Evolutionary conservation across 345 rosid genomes (phyloP).

Genomic region (Sisymbrium altissimum): DNA sequence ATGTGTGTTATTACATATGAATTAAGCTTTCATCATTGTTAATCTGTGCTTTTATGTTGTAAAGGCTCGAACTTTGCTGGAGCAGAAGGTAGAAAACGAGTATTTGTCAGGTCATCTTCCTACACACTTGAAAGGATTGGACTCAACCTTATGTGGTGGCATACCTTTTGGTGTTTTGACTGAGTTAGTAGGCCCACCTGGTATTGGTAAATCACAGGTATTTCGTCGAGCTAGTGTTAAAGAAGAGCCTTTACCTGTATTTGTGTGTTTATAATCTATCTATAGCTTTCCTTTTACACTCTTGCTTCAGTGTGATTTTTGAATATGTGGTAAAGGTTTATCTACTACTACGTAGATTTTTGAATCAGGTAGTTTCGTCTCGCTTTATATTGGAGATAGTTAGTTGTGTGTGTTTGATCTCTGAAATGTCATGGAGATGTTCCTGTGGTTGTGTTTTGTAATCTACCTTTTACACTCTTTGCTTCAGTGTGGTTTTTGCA

Average conservation of each 20-base stretch:
- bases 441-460: background rate
- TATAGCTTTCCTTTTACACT: background rate
- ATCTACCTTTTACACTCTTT: background rate
- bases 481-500: background rate
- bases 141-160: slow-evolving; percentile 70
- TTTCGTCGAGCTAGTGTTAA: background rate
- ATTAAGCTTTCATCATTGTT: background rate
- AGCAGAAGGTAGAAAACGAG: slow-evolving; percentile 45
- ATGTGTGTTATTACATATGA: background rate
- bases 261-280: background rate
- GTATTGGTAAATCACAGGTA: slow-evolving; percentile 86
- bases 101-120: slow-evolving; percentile 65
- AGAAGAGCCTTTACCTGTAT: background rate
- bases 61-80: slow-evolving; percentile 54
- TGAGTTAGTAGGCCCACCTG: slow-evolving; percentile 83
- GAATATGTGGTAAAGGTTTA: background rate
- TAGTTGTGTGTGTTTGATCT: too few relatives aligned
- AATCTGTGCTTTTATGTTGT: background rate
- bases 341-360: background rate
- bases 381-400: too few relatives aligned
- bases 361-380: too few relatives aligned
- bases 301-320: background rate
- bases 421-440: too few relatives aligned
- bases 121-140: slow-evolving; percentile 67
- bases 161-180: slow-evolving; percentile 85